These are phyloP conservation scores for Nakazawaea siamensis DNA, from an alignment of 805 yeast genomes.

Conservation along the genomic window DNA sequence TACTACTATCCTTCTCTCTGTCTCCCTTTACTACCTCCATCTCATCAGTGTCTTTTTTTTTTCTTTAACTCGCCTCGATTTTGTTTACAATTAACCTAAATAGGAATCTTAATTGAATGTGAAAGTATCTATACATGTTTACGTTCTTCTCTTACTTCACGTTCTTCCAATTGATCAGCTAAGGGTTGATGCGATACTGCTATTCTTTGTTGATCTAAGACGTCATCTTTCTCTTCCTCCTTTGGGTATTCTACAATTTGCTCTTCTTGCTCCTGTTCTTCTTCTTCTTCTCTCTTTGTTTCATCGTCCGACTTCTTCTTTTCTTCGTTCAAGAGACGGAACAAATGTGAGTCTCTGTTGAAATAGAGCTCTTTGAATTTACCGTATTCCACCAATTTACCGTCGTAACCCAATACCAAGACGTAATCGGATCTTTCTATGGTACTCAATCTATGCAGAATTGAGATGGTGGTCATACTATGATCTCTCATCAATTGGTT, in stretches of 20 bases:
- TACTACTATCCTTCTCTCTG: too few species aligned
- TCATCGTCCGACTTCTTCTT: conserved; percentile 13
- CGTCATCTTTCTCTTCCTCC: too few species aligned
- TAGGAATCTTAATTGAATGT: too few species aligned
- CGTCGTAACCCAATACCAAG: conserved; percentile 70
- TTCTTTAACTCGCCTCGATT: too few species aligned
- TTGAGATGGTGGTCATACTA: conserved; percentile 71
- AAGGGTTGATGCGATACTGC: too few species aligned
- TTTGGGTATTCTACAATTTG: conserved; percentile 11
- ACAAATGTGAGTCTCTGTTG: conserved; percentile 25
- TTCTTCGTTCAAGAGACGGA: conserved; percentile 23
- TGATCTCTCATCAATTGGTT: conserved; percentile 45
- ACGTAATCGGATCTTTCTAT: conserved; percentile 78
- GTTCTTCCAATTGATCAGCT: background rate
- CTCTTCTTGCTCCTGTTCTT: conserved; percentile 11
- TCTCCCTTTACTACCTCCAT: too few species aligned
- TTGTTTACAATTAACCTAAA: too few species aligned
- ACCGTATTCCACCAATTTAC: conserved; percentile 74
- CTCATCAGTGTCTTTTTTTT: too few species aligned
- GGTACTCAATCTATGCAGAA: conserved; percentile 88
- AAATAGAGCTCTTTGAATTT: conserved; percentile 47
- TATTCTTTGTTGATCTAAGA: too few species aligned
- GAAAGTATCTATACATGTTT: too few species aligned
- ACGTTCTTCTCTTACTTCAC: background rate
- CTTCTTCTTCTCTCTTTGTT: conserved; percentile 7